These are phyloP conservation scores for Penicillium paxilli DNA, from an alignment of 495 filamentous ascomycete genomes.

Conservation along the genomic window DNA sequence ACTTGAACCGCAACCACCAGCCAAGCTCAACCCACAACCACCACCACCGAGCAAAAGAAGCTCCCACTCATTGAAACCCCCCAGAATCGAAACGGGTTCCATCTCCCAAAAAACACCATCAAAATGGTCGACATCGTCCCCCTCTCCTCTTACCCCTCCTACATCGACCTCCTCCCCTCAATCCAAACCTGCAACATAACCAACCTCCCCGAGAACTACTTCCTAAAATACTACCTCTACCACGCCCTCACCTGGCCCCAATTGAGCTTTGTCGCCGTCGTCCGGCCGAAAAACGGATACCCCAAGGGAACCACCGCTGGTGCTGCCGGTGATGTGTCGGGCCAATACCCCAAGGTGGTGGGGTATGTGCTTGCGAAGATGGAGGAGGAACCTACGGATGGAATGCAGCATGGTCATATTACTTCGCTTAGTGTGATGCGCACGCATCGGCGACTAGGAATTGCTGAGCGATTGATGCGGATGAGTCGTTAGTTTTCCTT, in stretches of 20 bases:
- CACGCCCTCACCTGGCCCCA: conserved; percentile 98
- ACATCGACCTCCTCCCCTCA: conserved; percentile 73
- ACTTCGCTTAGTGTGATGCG: conserved; percentile 94
- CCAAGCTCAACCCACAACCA: conserved; percentile 1
- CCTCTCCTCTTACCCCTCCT: conserved; percentile 48
- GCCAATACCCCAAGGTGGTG: conserved; percentile 95
- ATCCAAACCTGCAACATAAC: conserved; percentile 98
- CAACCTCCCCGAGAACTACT: conserved; percentile 99
- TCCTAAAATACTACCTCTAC: conserved; percentile 99
- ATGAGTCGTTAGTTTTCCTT: conserved; percentile 75
- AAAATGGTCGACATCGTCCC: conserved; percentile 56
- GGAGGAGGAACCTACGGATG: conserved; percentile 95
- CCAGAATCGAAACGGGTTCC: too few species aligned
- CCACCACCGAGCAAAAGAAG: neutral
- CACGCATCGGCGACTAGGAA: conserved; percentile 84
- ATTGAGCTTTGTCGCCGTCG: conserved; percentile 93
- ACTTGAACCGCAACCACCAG: conserved; percentile 3
- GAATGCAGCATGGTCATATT: conserved; percentile 93
- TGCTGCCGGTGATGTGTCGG: conserved; percentile 38
- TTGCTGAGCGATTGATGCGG: conserved; percentile 95
- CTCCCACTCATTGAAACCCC: neutral
- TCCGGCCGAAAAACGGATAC: conserved; percentile 69
- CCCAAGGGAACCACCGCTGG: conserved; percentile 17
- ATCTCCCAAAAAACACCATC: neutral
- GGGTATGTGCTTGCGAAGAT: conserved; percentile 99